Base-by-base conservation (phyloP, 371 early-diverging fungal species). In the Saksenaea oblongispora region DNA sequence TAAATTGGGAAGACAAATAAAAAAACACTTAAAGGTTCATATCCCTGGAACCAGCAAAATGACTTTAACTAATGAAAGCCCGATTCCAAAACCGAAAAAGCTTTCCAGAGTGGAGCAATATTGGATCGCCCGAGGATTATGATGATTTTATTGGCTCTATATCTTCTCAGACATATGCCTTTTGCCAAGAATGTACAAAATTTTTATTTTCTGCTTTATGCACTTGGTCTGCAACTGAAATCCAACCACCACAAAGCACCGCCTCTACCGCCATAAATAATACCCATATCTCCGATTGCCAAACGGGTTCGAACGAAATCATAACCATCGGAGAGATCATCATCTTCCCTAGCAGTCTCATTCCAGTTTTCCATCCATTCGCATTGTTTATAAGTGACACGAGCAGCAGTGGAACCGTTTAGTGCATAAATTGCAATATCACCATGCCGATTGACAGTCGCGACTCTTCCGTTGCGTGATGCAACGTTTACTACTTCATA, bases 241-340 rank as follows among this genome's bases (percentile, higher is more conserved):
- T 78, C 78, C 24, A 80, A 55, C 76, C 78, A 80, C 81, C 81
- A 80, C 3, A 80, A 56, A 17, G 59, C 54, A 0, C 78, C 81
- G 41, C 68, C 59, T 26, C 69, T 68, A 1, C 68, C 69, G 1
- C 78, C 81, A 53, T 78, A 80, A 3, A 76, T 47, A n/a, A 80
- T 58, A 0, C 81, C 81, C 71, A 78, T 75, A 8, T 54, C 42
- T 0, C 78, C 81, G 53, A 77, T 74, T 5, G 78, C 76, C 15
- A 80, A 41, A 18, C 78, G 62, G 5, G 74, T 62, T 8, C 76
- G 55, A 8, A 78, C 58, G 69, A 76, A 76, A 34, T 80, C 72
- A 35, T 80, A 80, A 3, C 81, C 81, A 63, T 80, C 81, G 7
- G 76, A 76, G 18, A 76, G 59, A 39, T 75, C 74, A 58, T 80